Conservation (phyloP, 73 alveolate species). For the Halteria grandinella region DNA sequence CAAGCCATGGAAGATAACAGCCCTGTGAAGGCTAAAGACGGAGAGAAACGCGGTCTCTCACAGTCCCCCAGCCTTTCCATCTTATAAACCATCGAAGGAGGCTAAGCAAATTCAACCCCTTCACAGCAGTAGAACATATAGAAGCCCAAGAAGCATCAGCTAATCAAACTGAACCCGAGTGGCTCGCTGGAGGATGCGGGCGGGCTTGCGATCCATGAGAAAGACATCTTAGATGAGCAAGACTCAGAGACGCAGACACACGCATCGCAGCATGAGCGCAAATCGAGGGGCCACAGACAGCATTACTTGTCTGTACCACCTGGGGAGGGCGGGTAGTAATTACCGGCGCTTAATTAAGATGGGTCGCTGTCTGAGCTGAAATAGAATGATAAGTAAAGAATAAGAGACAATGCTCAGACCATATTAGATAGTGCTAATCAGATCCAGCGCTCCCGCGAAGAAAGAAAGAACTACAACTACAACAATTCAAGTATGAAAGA, state of each 20-base stretch:
- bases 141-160: background rate
- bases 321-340: too few relatives aligned
- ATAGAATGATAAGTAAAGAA: slow-evolving; percentile 4
- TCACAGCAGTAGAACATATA: background rate
- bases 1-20: background rate
- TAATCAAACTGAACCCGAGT: background rate
- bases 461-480: slow-evolving; percentile 12
- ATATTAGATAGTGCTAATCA: slow-evolving; percentile 9
- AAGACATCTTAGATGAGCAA: slow-evolving; percentile 1
- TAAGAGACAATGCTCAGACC: slow-evolving; percentile 21
- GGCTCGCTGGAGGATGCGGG: too few relatives aligned
- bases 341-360: background rate
- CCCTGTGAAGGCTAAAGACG: background rate
- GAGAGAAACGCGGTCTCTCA: slow-evolving; percentile 15
- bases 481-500: slow-evolving; percentile 4
- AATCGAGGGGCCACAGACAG: background rate
- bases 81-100: background rate
- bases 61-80: slow-evolving; percentile 19
- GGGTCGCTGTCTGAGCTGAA: background rate
- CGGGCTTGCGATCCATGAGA: too few relatives aligned
- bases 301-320: too few relatives aligned
- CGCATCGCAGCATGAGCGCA: background rate
- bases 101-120: background rate
- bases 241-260: slow-evolving; percentile 15
- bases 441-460: slow-evolving; percentile 8